A percentile compares a stretch with the other conserved stretches of the same genome.
These are phyloP conservation scores for Alternaria sp. DNA, from an alignment of 2,329 filamentous ascomycete species.

Conservation along the genomic window DNA sequence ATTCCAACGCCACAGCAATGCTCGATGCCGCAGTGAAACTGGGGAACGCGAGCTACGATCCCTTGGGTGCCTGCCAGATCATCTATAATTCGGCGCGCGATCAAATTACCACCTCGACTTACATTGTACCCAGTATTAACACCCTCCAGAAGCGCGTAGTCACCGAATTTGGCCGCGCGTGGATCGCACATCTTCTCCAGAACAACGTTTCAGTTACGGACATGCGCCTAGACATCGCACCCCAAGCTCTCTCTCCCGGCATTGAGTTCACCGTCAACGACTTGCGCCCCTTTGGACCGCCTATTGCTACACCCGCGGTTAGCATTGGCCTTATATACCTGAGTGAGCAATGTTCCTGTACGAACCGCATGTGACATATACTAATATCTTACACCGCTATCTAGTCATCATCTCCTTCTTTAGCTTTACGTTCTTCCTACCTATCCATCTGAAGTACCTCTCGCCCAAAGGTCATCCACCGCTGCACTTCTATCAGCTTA, in stretches of 20 bases:
- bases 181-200: conserved; percentile 43
- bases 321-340: conserved; percentile 66
- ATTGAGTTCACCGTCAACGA: conserved; percentile 64
- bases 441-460: conserved; percentile 66
- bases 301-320: conserved; percentile 62
- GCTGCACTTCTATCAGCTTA: conserved; percentile 63
- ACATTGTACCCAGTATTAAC: conserved; percentile 60
- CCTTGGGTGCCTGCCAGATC: conserved; percentile 63
- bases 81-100: conserved; percentile 65
- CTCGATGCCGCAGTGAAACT: conserved; percentile 60
- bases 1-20: conserved; percentile 66
- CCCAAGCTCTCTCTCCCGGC: conserved; percentile 62
- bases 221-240: conserved; percentile 51
- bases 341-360: not conserved
- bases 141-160: conserved; percentile 54
- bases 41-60: conserved; percentile 67
- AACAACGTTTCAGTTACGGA: conserved; percentile 32
- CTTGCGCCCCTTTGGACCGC: conserved; percentile 64
- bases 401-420: conserved; percentile 72
- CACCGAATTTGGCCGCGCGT: conserved; percentile 56
- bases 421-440: conserved; percentile 68
- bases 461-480: conserved; percentile 62
- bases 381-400: conserved; percentile 33
- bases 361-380: not conserved
- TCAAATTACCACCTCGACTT: conserved; percentile 58